Evolutionary conservation across 2,329 filamentous ascomycete species (phyloP), one percentile per base, ranked within the genome.

Genomic region (Xylaria sp.): DNA sequence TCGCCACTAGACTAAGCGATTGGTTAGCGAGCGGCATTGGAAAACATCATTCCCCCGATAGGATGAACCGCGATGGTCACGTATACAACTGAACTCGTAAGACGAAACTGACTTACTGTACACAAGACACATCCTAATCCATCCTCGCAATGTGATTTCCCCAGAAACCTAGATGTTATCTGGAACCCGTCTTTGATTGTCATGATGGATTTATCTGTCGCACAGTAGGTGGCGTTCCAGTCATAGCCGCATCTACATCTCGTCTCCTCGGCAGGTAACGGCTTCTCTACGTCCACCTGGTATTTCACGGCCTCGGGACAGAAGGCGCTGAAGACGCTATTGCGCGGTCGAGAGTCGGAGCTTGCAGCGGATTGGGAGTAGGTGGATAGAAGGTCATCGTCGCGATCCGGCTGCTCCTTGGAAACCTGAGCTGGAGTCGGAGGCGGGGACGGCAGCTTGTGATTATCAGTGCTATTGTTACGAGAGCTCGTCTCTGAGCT

Each of bases 301-400:
- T 81, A 78, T 46, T 76, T 75, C 77, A 83, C 74, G 23, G 81
- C 81, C 64, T 81, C 78, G 15, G 80, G 75, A 63, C 81, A 82
- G 66, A 82, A 82, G 60, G 79, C 75, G 70, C 79, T 79, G 67
- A 82, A 81, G 31, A 82, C 80, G 72, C 79, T 79, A 64, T 81
- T 81, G 56, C 75, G 78, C 66, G 71, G 28, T 70, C 63, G 31
- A 48, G 62, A 23, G 38, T 51, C 63, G 44, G 58, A 56, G 46
- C 60, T 17, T 4, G 68, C 49, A 2, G 46, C 42, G 2, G 54
- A 51, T 49, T 31, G 59, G 61, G 69, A 56, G 66, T 67, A 28
- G 63, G 70, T 71, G 23, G 76, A 75, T 33, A 6, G 75, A 31
- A 13, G 6, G 38, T 72, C 71, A 9, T 67, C 53, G 64, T 77